Percentiles rank a stretch among this genome's conserved stretches.
Conservation (phyloP, 306 rosid genomes). For the Ammopiptanthus mongolicus region DNA sequence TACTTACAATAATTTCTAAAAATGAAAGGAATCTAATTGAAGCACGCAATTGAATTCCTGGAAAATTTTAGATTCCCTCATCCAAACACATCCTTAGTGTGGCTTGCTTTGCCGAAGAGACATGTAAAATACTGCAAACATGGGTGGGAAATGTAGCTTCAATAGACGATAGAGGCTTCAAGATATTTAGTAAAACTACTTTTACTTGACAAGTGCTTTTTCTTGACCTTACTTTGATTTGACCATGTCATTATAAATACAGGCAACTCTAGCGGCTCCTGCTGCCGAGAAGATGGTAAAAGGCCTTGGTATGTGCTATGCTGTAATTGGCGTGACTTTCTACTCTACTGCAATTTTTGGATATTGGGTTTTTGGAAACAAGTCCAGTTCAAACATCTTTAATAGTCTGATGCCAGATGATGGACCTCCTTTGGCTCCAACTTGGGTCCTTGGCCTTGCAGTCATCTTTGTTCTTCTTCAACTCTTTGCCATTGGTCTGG, state of each 20-base stretch:
- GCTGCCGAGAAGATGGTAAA: slow-evolving; percentile 76
- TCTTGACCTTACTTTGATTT: not conserved
- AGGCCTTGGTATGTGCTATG: slow-evolving; percentile 69
- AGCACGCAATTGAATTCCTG: too few relatives aligned
- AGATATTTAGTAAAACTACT: too few relatives aligned
- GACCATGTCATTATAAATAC: slow-evolving; percentile 7
- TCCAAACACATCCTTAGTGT: too few relatives aligned
- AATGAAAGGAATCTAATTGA: too few relatives aligned
- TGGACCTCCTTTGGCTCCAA: slow-evolving; percentile 68
- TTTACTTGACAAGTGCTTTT: too few relatives aligned
- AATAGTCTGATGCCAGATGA: slow-evolving; percentile 56
- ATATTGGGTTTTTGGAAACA: slow-evolving; percentile 65
- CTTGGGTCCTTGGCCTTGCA: slow-evolving; percentile 62
- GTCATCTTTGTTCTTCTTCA: slow-evolving; percentile 69
- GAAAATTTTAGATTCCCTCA: too few relatives aligned
- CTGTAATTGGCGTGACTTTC: slow-evolving; percentile 56
- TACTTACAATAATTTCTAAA: not conserved
- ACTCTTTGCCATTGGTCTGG: slow-evolving; percentile 75
- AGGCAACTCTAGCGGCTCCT: slow-evolving; percentile 85
- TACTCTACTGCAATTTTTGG: slow-evolving; percentile 63
- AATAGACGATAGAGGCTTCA: not conserved
- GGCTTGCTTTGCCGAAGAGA: not conserved
- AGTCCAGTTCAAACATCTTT: slow-evolving; percentile 54
- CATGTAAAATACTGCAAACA: not conserved
- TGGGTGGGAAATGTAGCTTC: not conserved